Evolutionary conservation across 2,329 filamentous ascomycete species (phyloP).

Genomic region (Scytalidium sp.): DNA sequence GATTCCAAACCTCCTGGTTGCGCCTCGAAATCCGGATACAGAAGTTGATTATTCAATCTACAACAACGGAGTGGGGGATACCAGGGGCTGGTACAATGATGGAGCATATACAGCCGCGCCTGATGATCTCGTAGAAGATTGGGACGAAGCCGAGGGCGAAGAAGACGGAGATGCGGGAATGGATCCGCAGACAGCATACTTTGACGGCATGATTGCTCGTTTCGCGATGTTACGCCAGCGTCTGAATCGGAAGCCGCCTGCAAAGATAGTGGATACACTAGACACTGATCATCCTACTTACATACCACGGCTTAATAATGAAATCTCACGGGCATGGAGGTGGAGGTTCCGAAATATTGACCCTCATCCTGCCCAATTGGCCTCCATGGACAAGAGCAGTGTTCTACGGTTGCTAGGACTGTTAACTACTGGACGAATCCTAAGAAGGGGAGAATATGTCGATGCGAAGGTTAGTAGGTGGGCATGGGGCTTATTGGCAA

Average conservation of each 20-base stretch:
- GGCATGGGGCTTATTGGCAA: slow-evolving; percentile 80
- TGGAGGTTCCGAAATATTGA: slow-evolving; percentile 49
- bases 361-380: slow-evolving; percentile 57
- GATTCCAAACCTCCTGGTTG: slow-evolving; percentile 70
- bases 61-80: slow-evolving; percentile 46
- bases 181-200: slow-evolving; percentile 62
- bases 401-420: slow-evolving; percentile 65
- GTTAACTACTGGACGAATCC: slow-evolving; percentile 55
- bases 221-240: slow-evolving; percentile 63
- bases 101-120: slow-evolving; percentile 72
- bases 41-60: slow-evolving; percentile 43
- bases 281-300: slow-evolving; percentile 46
- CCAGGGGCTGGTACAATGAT: slow-evolving; percentile 68
- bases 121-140: slow-evolving; percentile 26
- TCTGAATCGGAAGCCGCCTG: slow-evolving; percentile 55
- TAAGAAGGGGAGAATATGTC: slow-evolving; percentile 57
- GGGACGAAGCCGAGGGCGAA: slow-evolving; percentile 26
- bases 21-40: slow-evolving; percentile 42
- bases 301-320: slow-evolving; percentile 37
- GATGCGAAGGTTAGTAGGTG: slow-evolving; percentile 71
- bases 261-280: slow-evolving; percentile 50
- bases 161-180: slow-evolving; percentile 45
- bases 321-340: slow-evolving; percentile 48
- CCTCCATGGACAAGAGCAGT: slow-evolving; percentile 63
- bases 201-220: slow-evolving; percentile 59